Percentiles rank a stretch among this genome's conserved stretches.
These are phyloP conservation scores for Elaeagnus macrophylla DNA, from an alignment of 306 rosid species.

Conservation along the genomic window DNA sequence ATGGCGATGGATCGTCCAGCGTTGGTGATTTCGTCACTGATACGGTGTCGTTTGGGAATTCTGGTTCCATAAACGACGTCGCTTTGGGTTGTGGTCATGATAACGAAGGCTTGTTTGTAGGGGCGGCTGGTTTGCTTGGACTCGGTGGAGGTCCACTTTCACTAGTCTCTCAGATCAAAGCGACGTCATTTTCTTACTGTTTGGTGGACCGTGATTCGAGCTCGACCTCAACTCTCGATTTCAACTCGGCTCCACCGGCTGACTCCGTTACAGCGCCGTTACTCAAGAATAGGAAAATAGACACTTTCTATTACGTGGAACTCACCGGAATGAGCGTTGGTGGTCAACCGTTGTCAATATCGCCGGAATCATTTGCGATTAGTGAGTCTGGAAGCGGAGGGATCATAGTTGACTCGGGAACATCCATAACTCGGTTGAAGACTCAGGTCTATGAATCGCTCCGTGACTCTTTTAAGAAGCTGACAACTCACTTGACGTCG, in stretches of 20 bases:
- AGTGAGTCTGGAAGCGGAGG: constrained; percentile 58
- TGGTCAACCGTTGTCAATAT: constrained; percentile 29
- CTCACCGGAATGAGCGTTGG: constrained; percentile 71
- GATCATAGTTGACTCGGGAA: constrained; percentile 76
- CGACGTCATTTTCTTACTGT: constrained; percentile 73
- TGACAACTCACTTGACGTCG: constrained; percentile 34
- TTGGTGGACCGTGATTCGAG: constrained; percentile 73
- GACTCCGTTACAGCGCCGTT: constrained; percentile 52
- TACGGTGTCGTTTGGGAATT: constrained; percentile 49
- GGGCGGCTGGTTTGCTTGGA: constrained; percentile 70
- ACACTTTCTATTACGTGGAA: constrained; percentile 56
- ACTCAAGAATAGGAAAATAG: constrained; percentile 20
- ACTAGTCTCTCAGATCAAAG: constrained; percentile 53
- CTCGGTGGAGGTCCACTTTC: constrained; percentile 76
- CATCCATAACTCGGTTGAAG: constrained; percentile 67
- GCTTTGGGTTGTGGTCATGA: constrained; percentile 83
- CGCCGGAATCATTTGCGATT: constrained; percentile 34
- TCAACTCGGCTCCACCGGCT: constrained; percentile 56
- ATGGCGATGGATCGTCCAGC: constrained; percentile 85
- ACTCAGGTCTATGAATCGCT: constrained; percentile 48
- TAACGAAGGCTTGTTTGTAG: constrained; percentile 73
- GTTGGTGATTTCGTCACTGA: constrained; percentile 62
- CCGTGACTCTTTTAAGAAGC: constrained; percentile 56
- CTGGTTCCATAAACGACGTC: constrained; percentile 39
- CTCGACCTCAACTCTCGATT: constrained; percentile 66